Evolutionary conservation across 768 basidiomycete genomes (phyloP).

Genomic region (Lyophyllum atratum): DNA sequence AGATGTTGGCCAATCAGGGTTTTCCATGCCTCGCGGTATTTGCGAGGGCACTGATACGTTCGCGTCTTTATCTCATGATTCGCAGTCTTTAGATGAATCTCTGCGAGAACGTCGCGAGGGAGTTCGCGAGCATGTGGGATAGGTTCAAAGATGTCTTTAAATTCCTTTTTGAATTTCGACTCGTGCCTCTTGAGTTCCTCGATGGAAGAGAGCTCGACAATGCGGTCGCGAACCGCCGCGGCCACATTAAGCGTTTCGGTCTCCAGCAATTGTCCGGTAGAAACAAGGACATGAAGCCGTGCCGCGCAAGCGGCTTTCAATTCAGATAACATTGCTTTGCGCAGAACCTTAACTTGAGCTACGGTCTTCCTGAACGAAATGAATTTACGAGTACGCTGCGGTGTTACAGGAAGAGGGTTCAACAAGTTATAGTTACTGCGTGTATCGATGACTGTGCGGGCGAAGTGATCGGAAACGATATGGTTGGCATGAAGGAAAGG

Average conservation of each 20-base stretch:
- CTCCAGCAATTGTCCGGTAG: neutral
- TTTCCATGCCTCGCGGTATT: too few species aligned
- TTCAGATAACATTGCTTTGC: neutral
- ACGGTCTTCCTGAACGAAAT: too few species aligned
- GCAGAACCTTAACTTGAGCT: neutral
- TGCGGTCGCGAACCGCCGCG: neutral
- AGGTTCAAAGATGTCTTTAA: too few species aligned
- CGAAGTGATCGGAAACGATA: too few species aligned
- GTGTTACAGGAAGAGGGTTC: neutral
- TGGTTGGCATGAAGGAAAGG: conserved; percentile 1
- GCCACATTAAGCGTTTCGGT: neutral
- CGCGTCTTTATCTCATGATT: neutral
- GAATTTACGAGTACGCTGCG: too few species aligned
- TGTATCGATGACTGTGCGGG: conserved; percentile 14
- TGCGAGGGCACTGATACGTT: too few species aligned
- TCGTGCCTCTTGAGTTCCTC: neutral
- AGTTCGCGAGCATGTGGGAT: neutral
- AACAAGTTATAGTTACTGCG: conserved; percentile 4
- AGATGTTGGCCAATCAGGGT: too few species aligned
- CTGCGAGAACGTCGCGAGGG: neutral
- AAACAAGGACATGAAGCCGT: neutral
- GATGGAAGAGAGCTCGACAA: neutral
- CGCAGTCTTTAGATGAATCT: neutral
- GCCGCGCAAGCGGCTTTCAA: neutral
- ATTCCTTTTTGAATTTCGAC: too few species aligned